These are phyloP conservation scores for Aspergillus sp. DNA, from an alignment of 2,329 filamentous ascomycete genomes.

Conservation along the genomic window DNA sequence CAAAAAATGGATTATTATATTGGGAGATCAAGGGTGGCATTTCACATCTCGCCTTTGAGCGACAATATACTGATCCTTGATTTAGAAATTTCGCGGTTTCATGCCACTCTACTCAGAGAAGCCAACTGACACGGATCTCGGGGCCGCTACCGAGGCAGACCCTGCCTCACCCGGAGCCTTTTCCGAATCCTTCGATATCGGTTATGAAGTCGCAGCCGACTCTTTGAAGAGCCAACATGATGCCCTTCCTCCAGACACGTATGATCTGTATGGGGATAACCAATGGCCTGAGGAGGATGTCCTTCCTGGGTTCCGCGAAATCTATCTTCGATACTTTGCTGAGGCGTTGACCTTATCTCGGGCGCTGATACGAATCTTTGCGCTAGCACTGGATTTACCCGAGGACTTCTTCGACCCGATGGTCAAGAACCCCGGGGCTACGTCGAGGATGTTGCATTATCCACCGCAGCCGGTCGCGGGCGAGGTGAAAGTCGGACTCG, in stretches of 20 bases:
- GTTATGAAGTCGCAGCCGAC: conserved; percentile 27
- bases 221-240: conserved; percentile 12
- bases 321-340: conserved; percentile 24
- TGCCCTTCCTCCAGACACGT: conserved; percentile 20
- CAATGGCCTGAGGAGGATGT: conserved; percentile 24
- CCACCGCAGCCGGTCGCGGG: conserved; percentile 38
- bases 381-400: conserved; percentile 40
- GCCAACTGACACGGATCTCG: conserved; percentile 12
- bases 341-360: conserved; percentile 19
- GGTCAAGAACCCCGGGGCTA: conserved; percentile 36
- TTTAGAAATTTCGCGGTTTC: conserved; percentile 29
- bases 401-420: conserved; percentile 42
- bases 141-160: conserved; percentile 5
- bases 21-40: conserved; percentile 25
- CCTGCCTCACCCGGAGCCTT: conserved; percentile 9
- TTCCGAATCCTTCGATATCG: conserved; percentile 31
- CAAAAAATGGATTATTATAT: conserved; percentile 48
- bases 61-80: no score
- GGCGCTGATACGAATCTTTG: conserved; percentile 40
- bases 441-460: conserved; percentile 46
- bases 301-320: conserved; percentile 20
- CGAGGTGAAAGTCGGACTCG: conserved; percentile 41
- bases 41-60: no score
- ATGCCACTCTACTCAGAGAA: conserved; percentile 27
- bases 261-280: conserved; percentile 26